Evolutionary conservation across 2,329 filamentous ascomycete species (phyloP).

Genomic region (Colletotrichum karsti): DNA sequence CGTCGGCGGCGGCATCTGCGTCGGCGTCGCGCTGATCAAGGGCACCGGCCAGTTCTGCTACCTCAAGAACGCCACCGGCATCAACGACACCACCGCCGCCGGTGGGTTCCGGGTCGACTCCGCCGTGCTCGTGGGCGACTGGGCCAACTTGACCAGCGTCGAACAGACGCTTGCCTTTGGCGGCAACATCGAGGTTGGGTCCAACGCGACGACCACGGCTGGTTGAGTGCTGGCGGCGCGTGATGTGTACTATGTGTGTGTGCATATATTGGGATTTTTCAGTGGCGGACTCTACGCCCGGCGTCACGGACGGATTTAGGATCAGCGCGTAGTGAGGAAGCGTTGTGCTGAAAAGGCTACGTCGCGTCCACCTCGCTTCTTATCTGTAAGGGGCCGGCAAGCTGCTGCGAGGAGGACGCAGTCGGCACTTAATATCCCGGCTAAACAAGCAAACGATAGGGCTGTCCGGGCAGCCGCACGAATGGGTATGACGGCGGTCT

Average conservation of each 20-base stretch:
- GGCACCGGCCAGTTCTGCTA: slow-evolving; percentile 27
- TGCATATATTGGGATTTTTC: too few species aligned
- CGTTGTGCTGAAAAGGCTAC: background rate
- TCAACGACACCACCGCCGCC: slow-evolving; percentile 20
- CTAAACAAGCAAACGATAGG: too few species aligned
- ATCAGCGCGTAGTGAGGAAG: background rate
- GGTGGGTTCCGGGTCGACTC: slow-evolving; percentile 24
- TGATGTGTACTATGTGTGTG: too few species aligned
- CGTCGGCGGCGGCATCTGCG: slow-evolving; percentile 25
- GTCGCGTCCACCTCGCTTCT: too few species aligned
- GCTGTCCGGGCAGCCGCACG: background rate
- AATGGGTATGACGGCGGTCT: too few species aligned
- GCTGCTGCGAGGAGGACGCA: too few species aligned
- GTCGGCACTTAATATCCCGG: background rate
- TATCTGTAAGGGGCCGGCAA: too few species aligned
- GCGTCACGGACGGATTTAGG: too few species aligned
- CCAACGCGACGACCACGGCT: slow-evolving; percentile 9
- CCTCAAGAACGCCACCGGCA: slow-evolving; percentile 25
- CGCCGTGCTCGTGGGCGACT: slow-evolving; percentile 16
- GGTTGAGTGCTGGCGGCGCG: background rate
- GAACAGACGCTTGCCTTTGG: slow-evolving; percentile 25
- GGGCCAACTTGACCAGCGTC: slow-evolving; percentile 11
- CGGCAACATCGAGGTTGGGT: slow-evolving; percentile 5
- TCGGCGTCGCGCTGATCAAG: slow-evolving; percentile 26
- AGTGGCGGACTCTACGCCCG: too few species aligned